A percentile compares a stretch with the other conserved stretches of the same genome.
These are phyloP conservation scores for Kwoniella botswanensis DNA, from an alignment of 768 basidiomycete species.

Conservation along the genomic window DNA sequence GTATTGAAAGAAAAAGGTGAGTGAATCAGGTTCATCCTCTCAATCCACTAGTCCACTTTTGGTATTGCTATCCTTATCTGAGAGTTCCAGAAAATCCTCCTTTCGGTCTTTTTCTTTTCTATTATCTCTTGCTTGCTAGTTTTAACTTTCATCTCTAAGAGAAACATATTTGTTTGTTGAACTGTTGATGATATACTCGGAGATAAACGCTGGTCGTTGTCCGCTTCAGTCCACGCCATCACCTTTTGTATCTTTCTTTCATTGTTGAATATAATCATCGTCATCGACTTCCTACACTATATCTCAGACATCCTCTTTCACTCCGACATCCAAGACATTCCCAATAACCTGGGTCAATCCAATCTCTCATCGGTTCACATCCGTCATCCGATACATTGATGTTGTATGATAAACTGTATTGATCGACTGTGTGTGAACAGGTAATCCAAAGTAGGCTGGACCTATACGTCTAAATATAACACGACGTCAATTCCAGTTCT, in stretches of 20 bases:
- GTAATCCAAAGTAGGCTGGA: not conserved
- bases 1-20: not conserved
- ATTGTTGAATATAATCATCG: not conserved
- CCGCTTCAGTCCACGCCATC: not conserved
- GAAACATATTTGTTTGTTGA: not conserved
- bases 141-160: not conserved
- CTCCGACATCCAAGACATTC: not conserved
- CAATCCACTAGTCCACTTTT: conserved; percentile 4
- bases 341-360: not conserved
- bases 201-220: conserved; percentile 7
- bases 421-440: not conserved
- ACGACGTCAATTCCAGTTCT: not conserved
- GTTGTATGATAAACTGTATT: not conserved
- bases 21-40: conserved; percentile 1
- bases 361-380: not conserved
- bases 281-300: not conserved
- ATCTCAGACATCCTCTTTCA: not conserved
- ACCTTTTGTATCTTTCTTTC: not conserved
- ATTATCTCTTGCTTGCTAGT: not conserved
- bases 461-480: not conserved
- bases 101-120: not conserved
- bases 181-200: not conserved
- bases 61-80: not conserved
- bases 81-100: not conserved
- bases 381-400: not conserved